These are phyloP conservation scores for Pichia sp. DNA, from an alignment of 1,139 yeast genomes.

Conservation along the genomic window DNA sequence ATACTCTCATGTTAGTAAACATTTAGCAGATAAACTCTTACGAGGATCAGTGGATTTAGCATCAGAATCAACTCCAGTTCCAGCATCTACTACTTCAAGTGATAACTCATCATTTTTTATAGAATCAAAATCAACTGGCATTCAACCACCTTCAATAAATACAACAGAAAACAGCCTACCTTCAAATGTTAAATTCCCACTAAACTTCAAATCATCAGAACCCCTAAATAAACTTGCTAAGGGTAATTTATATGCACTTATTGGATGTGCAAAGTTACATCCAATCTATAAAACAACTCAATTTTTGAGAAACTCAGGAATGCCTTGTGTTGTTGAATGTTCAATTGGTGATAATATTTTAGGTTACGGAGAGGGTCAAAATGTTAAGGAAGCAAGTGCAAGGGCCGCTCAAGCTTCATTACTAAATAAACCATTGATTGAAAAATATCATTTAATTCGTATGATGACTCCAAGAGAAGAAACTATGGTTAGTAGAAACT, in stretches of 20 bases:
- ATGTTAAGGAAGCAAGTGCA: conserved; percentile 59
- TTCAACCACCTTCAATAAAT: neutral
- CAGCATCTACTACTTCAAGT: neutral
- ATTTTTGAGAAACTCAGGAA: neutral
- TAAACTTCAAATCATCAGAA: conserved; percentile 19
- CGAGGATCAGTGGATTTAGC: neutral
- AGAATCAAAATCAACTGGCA: neutral
- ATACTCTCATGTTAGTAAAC: conserved; percentile 11
- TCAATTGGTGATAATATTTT: conserved; percentile 44
- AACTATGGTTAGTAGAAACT: conserved; percentile 23
- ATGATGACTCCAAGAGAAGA: conserved; percentile 55
- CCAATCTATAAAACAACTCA: conserved; percentile 44
- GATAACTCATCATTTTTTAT: neutral
- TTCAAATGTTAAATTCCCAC: conserved; percentile 5
- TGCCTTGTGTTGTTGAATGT: conserved; percentile 57
- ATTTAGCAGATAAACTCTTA: conserved; percentile 1
- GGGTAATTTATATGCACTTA: conserved; percentile 65
- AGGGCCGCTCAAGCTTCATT: conserved; percentile 70
- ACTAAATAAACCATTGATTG: conserved; percentile 50
- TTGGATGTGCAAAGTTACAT: conserved; percentile 67
- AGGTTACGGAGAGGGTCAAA: conserved; percentile 58
- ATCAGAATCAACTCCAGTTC: neutral
- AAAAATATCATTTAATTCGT: conserved; percentile 56
- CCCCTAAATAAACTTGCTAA: conserved; percentile 58
- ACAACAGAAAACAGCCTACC: neutral